Percentiles rank a stretch among this genome's conserved stretches.
Evolutionary conservation across 2,329 filamentous ascomycete species (phyloP).

Genomic region (Lecanicillium sp.): DNA sequence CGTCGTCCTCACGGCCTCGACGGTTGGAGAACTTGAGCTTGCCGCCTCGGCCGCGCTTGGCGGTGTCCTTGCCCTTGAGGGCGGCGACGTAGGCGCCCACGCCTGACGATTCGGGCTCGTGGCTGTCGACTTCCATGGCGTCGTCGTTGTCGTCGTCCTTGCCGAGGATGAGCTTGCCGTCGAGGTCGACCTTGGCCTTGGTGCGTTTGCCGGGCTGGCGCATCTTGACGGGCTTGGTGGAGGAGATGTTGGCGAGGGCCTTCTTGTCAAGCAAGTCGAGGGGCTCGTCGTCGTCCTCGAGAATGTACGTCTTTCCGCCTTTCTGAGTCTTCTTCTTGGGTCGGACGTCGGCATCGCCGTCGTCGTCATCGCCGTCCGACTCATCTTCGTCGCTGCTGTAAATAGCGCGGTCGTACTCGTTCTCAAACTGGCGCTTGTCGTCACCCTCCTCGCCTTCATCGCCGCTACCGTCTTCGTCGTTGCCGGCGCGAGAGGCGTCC

Average conservation of each 20-base stretch:
- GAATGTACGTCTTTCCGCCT: slow-evolving; percentile 71
- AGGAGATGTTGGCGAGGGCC: slow-evolving; percentile 87
- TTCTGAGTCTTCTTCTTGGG: slow-evolving; percentile 45
- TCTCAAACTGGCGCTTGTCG: slow-evolving; percentile 62
- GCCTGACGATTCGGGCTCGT: slow-evolving; percentile 47
- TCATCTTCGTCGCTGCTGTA: slow-evolving; percentile 70
- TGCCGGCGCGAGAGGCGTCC: slow-evolving; percentile 54
- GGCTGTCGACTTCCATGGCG: slow-evolving; percentile 58
- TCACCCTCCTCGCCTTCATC: slow-evolving; percentile 43
- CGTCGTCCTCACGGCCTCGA: slow-evolving; percentile 36
- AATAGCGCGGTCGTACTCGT: slow-evolving; percentile 92
- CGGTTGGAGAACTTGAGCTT: slow-evolving; percentile 67
- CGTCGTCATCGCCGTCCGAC: slow-evolving; percentile 43
- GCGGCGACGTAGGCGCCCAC: slow-evolving; percentile 63
- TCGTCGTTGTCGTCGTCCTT: slow-evolving; percentile 42
- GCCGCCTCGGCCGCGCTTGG: slow-evolving; percentile 56
- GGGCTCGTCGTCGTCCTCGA: slow-evolving; percentile 90
- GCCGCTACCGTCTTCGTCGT: slow-evolving; percentile 48
- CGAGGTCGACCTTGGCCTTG: slow-evolving; percentile 63
- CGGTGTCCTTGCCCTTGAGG: slow-evolving; percentile 59
- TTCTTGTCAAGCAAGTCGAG: slow-evolving; percentile 86
- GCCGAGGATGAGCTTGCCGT: slow-evolving; percentile 75
- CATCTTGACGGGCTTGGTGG: slow-evolving; percentile 68
- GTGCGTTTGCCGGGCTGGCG: slow-evolving; percentile 48
- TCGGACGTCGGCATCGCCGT: slow-evolving; percentile 42